These are phyloP conservation scores for Penicillium argentinense DNA, from an alignment of 495 filamentous ascomycete species.

Conservation along the genomic window DNA sequence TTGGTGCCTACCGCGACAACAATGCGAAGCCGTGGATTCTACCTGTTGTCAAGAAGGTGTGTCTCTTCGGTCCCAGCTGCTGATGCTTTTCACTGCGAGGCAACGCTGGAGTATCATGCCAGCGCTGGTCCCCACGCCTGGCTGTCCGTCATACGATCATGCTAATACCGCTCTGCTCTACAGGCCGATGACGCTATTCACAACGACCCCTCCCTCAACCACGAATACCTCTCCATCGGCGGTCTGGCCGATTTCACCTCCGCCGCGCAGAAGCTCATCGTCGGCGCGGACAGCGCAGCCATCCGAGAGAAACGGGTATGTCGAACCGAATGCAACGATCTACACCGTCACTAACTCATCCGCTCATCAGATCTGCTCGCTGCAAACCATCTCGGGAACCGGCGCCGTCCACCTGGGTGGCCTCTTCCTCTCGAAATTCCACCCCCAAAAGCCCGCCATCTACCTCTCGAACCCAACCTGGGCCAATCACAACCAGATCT, in stretches of 20 bases:
- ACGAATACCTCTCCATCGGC: constrained; percentile 98
- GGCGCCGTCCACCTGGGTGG: constrained; percentile 58
- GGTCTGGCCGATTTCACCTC: constrained; percentile 80
- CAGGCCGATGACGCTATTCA: constrained; percentile 88
- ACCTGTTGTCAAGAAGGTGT: constrained; percentile 93
- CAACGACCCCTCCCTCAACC: constrained; percentile 86
- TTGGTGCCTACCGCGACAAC: constrained; percentile 94
- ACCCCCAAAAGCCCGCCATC: constrained; percentile 61
- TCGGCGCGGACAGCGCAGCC: constrained; percentile 77
- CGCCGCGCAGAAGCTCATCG: constrained; percentile 85
- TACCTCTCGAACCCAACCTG: constrained; percentile 95
- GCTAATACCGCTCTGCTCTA: constrained; percentile 10
- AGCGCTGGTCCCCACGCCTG: too few species aligned
- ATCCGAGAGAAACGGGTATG: constrained; percentile 77
- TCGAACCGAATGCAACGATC: constrained; percentile 7
- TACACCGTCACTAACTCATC: neutral
- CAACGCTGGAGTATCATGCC: too few species aligned
- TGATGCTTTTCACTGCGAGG: neutral
- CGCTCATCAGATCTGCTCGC: constrained; percentile 41
- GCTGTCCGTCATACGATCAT: too few species aligned
- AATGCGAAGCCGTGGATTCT: constrained; percentile 98
- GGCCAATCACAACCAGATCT: constrained; percentile 99
- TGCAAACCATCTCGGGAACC: constrained; percentile 62
- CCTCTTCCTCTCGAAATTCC: constrained; percentile 57
- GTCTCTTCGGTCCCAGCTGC: constrained; percentile 8